Percentiles rank a stretch among this genome's conserved stretches.
These are phyloP conservation scores for Orobanche coerulescens DNA, from an alignment of 257 asterid species.

Conservation along the genomic window DNA sequence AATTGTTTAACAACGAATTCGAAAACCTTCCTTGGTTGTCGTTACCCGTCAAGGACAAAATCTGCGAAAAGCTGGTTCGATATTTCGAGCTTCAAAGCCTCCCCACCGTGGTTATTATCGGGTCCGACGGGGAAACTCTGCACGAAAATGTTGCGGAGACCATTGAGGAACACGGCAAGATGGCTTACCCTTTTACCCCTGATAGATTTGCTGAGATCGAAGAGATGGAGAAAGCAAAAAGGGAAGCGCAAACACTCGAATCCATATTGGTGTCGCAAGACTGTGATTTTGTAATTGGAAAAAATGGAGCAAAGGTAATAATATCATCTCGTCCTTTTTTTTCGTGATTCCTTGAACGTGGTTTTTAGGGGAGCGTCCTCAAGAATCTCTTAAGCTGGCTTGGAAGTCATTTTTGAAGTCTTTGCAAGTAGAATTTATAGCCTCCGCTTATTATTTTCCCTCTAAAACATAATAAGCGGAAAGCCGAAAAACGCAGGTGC, in stretches of 20 bases:
- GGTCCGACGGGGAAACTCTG: conserved; percentile 83
- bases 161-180: conserved; percentile 62
- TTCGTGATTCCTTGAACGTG: no score
- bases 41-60: conserved; percentile 59
- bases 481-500: no score
- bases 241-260: conserved; percentile 84
- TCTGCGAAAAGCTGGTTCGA: conserved; percentile 40
- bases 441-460: no score
- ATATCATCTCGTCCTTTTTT: neutral
- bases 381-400: no score
- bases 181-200: conserved; percentile 74
- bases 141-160: conserved; percentile 62
- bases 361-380: no score
- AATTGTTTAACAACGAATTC: conserved; percentile 37
- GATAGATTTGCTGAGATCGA: conserved; percentile 66
- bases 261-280: conserved; percentile 59
- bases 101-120: conserved; percentile 67
- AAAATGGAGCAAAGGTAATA: conserved; percentile 61
- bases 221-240: conserved; percentile 62
- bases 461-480: no score
- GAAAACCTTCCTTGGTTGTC: conserved; percentile 61
- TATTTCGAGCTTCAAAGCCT: conserved; percentile 56
- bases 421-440: no score
- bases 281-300: conserved; percentile 60
- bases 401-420: no score